Conservation (phyloP, 2,329 filamentous ascomycete genomes). For the Stagonosporopsis tanaceti region DNA sequence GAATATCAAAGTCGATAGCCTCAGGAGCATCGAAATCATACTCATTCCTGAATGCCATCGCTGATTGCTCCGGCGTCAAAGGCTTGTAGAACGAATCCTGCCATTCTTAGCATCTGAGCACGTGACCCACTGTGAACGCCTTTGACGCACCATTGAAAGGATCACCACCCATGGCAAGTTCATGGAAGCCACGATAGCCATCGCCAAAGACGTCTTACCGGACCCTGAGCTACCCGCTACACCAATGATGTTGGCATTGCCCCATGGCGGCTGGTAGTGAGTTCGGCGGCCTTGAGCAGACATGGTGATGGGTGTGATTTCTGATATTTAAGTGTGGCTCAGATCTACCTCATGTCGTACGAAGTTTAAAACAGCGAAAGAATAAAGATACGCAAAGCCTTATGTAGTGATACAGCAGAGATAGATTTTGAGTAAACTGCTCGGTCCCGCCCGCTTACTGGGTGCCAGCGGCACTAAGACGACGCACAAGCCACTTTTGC, state of each 20-base stretch:
- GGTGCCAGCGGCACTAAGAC: conserved; percentile 11
- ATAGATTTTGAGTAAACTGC: conserved; percentile 23
- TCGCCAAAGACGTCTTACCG: conserved; percentile 90
- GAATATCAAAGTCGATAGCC: conserved; percentile 91
- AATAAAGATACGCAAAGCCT: conserved; percentile 22
- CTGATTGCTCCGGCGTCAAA: conserved; percentile 79
- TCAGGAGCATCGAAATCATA: conserved; percentile 96
- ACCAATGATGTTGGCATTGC: conserved; percentile 93
- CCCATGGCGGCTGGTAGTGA: conserved; percentile 94
- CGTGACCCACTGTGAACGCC: conserved; percentile 28
- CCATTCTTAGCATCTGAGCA: conserved; percentile 29
- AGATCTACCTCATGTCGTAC: conserved; percentile 20
- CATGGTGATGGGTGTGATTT: conserved; percentile 24
- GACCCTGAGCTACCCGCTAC: conserved; percentile 96
- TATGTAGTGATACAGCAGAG: conserved; percentile 27
- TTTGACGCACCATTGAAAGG: conserved; percentile 79
- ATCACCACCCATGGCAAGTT: conserved; percentile 98
- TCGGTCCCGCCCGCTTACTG: conserved; percentile 26
- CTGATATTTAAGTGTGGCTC: not conserved
- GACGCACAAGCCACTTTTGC: conserved; percentile 22
- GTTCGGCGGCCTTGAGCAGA: conserved; percentile 51
- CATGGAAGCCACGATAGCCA: conserved; percentile 87
- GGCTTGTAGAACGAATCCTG: conserved; percentile 98
- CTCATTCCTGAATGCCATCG: conserved; percentile 84
- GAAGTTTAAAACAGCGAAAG: conserved; percentile 14